These are phyloP conservation scores for Orbilia ellipsospora DNA, from an alignment of 2,329 filamentous ascomycete species.

Conservation along the genomic window DNA sequence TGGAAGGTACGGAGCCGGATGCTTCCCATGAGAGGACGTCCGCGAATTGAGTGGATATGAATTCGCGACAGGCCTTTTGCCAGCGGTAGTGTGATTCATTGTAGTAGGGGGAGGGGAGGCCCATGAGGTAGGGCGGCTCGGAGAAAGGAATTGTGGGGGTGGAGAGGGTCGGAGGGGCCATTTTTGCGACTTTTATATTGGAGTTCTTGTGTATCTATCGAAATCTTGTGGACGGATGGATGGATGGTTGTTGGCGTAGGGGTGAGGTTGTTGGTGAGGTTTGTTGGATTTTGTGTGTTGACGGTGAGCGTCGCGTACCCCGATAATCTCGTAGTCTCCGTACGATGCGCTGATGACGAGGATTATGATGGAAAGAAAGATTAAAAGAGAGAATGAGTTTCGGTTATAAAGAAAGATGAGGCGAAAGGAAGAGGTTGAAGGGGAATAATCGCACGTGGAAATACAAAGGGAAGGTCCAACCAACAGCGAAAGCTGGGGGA, in stretches of 20 bases:
- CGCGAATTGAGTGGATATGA: slow-evolving; percentile 72
- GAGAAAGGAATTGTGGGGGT: slow-evolving; percentile 72
- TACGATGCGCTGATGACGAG: no score
- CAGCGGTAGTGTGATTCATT: slow-evolving; percentile 73
- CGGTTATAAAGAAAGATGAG: no score
- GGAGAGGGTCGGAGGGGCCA: slow-evolving; percentile 41
- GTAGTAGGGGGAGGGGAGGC: slow-evolving; percentile 78
- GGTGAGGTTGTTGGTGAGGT: not conserved
- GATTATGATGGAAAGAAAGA: no score
- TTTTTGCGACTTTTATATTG: slow-evolving; percentile 14
- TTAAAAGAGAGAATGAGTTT: no score
- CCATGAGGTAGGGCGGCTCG: slow-evolving; percentile 77
- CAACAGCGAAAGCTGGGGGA: not conserved
- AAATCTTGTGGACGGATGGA: not conserved
- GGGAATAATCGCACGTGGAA: slow-evolving; percentile 6
- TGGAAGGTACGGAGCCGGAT: slow-evolving; percentile 69
- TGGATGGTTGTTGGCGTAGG: not conserved
- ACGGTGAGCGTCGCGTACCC: not conserved
- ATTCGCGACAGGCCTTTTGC: slow-evolving; percentile 75
- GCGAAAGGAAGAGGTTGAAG: no score
- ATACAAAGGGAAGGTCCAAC: slow-evolving; percentile 10
- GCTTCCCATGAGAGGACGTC: slow-evolving; percentile 77
- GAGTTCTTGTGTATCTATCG: not conserved
- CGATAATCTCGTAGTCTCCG: no score
- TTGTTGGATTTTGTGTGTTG: slow-evolving; percentile 55